These are phyloP conservation scores for Narthecium ossifragum DNA, from an alignment of 106 monocot species.

Conservation along the genomic window DNA sequence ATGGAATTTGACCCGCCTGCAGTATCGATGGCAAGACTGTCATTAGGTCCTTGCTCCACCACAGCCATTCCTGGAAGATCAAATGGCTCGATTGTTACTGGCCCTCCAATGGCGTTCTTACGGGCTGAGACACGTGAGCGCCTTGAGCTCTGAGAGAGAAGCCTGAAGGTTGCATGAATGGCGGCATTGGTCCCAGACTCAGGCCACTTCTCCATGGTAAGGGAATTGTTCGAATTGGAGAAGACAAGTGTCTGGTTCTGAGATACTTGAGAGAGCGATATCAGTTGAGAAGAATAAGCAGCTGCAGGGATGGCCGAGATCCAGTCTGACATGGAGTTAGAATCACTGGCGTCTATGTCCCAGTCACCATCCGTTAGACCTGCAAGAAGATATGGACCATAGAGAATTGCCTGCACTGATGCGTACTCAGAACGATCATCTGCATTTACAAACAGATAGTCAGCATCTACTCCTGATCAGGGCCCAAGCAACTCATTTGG, in stretches of 20 bases:
- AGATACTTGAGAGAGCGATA: constrained; percentile 46
- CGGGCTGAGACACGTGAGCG: neutral
- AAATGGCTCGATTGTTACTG: constrained; percentile 63
- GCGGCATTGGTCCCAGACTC: constrained; percentile 48
- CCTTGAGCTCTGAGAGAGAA: constrained; percentile 19
- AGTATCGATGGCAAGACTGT: constrained; percentile 15
- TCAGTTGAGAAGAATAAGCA: constrained; percentile 46
- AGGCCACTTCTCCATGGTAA: constrained; percentile 50
- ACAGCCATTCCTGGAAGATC: constrained; percentile 67
- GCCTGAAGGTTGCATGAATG: constrained; percentile 67
- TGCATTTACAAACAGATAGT: constrained; percentile 12
- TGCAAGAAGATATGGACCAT: constrained; percentile 83
- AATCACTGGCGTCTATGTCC: constrained; percentile 41
- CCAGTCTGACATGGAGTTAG: constrained; percentile 53
- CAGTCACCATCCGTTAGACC: constrained; percentile 70
- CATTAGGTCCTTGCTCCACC: constrained; percentile 30
- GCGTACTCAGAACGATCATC: constrained; percentile 72
- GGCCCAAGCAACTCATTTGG: too few species aligned
- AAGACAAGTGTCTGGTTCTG: constrained; percentile 34
- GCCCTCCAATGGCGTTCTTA: neutral
- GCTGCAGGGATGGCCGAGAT: constrained; percentile 52
- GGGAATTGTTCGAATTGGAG: constrained; percentile 42
- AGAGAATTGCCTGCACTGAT: constrained; percentile 70
- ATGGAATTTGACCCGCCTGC: constrained; percentile 10
- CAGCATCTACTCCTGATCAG: neutral